These are phyloP conservation scores for Paramecium octaurelia DNA, from an alignment of 73 alveolate genomes.

Conservation along the genomic window DNA sequence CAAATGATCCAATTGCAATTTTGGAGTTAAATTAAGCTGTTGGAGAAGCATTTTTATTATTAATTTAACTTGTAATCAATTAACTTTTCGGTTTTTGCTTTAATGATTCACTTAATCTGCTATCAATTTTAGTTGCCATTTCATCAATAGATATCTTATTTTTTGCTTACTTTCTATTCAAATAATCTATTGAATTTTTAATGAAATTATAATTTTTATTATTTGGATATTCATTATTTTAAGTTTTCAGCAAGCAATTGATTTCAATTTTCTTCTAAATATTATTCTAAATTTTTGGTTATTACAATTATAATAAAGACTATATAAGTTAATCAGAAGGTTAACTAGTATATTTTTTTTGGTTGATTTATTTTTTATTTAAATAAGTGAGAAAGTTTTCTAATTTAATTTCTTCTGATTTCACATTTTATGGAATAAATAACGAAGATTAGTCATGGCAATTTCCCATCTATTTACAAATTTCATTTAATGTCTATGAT, in stretches of 20 bases:
- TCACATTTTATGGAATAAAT: not conserved
- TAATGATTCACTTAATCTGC: not conserved
- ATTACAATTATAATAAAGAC: not conserved
- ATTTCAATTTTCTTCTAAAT: not conserved
- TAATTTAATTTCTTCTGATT: not conserved
- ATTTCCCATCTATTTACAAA: slow-evolving; percentile 7
- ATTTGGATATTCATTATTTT: not conserved
- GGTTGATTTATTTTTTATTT: not conserved
- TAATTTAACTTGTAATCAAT: not conserved
- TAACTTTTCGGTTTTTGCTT: not conserved
- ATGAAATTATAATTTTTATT: not conserved
- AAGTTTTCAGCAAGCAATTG: not conserved
- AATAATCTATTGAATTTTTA: not conserved
- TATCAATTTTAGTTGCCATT: not conserved
- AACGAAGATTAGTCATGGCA: not conserved
- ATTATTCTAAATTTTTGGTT: not conserved
- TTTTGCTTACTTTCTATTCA: not conserved
- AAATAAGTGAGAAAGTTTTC: not conserved
- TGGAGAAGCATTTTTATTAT: not conserved
- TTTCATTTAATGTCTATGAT: not conserved
- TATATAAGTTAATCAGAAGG: not conserved
- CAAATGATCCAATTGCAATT: not conserved
- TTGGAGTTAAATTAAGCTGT: not conserved
- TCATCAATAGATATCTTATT: not conserved
- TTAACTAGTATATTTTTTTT: not conserved